Percentiles rank a stretch among this genome's conserved stretches.
Conservation (phyloP, 2,329 filamentous ascomycete species). For the Magnaporthiopsis poae region DNA sequence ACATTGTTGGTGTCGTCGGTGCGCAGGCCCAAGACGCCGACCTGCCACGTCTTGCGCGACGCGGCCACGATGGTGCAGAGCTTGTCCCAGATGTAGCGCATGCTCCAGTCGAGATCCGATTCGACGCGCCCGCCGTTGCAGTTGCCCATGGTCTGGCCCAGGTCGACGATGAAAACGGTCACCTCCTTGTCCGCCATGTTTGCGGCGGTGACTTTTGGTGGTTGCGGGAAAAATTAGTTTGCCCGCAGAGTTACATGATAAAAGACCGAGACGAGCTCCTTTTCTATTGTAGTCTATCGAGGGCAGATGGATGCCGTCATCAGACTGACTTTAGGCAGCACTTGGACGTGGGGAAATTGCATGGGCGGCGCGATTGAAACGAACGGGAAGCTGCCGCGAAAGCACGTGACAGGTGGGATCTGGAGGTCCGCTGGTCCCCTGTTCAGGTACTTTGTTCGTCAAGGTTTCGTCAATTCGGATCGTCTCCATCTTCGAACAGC, state of each 20-base stretch:
- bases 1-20: slow-evolving; percentile 68
- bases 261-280: neutral
- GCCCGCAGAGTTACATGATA: slow-evolving; percentile 2
- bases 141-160: slow-evolving; percentile 75
- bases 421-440: neutral
- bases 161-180: slow-evolving; percentile 81
- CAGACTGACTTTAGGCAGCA: neutral
- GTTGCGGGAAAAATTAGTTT: slow-evolving; percentile 9
- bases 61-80: slow-evolving; percentile 60
- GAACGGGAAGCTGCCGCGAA: neutral
- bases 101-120: slow-evolving; percentile 77
- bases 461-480: neutral
- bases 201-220: neutral
- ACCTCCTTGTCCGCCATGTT: slow-evolving; percentile 87
- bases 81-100: slow-evolving; percentile 93
- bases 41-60: slow-evolving; percentile 61
- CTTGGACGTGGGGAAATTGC: neutral
- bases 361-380: neutral
- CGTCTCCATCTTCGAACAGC: neutral
- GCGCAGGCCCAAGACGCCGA: slow-evolving; percentile 74
- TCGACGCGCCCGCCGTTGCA: slow-evolving; percentile 60
- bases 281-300: neutral
- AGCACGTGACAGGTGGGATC: neutral
- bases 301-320: neutral
- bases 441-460: neutral